These are phyloP conservation scores for Yamadazyma tumulicola DNA, from an alignment of 805 yeast genomes.

Conservation along the genomic window DNA sequence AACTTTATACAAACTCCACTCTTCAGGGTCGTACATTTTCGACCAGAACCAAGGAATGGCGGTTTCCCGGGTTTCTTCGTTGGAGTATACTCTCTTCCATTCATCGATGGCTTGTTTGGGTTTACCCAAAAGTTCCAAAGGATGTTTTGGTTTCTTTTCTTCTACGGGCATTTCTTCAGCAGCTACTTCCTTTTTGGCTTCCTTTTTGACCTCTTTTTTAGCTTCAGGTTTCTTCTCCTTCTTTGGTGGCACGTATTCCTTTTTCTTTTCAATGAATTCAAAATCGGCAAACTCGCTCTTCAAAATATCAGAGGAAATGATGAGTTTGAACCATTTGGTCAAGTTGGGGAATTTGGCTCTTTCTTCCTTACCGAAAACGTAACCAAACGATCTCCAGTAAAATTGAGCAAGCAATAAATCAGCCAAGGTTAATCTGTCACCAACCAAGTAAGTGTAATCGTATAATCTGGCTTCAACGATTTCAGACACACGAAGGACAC, in stretches of 20 bases:
- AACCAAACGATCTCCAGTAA: conserved; percentile 52
- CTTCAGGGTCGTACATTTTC: conserved; percentile 82
- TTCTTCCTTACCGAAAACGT: conserved; percentile 63
- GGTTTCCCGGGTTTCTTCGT: conserved; percentile 91
- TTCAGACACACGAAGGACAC: conserved; percentile 36
- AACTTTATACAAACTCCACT: conserved; percentile 94
- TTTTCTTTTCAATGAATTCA: conserved; percentile 61
- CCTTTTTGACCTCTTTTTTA: conserved; percentile 33
- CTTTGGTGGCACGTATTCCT: conserved; percentile 66
- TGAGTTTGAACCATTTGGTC: conserved; percentile 70
- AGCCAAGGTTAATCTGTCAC: conserved; percentile 55
- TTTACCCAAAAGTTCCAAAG: conserved; percentile 80
- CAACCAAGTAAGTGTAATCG: conserved; percentile 64
- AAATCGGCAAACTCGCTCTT: conserved; percentile 47
- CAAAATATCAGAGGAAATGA: conserved; percentile 44
- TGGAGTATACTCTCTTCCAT: conserved; percentile 96
- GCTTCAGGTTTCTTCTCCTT: conserved; percentile 54
- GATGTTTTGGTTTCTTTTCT: conserved; percentile 82
- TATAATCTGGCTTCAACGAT: conserved; percentile 56
- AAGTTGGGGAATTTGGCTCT: conserved; percentile 58
- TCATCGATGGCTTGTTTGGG: conserved; percentile 72
- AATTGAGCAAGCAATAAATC: conserved; percentile 55
- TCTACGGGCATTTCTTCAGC: conserved; percentile 39
- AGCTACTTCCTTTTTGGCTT: conserved; percentile 24
- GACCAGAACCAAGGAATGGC: conserved; percentile 98